Percentiles rank a stretch among this genome's conserved stretches.
Conservation (phyloP, 495 filamentous ascomycete species). For the Echria macrotheca region DNA sequence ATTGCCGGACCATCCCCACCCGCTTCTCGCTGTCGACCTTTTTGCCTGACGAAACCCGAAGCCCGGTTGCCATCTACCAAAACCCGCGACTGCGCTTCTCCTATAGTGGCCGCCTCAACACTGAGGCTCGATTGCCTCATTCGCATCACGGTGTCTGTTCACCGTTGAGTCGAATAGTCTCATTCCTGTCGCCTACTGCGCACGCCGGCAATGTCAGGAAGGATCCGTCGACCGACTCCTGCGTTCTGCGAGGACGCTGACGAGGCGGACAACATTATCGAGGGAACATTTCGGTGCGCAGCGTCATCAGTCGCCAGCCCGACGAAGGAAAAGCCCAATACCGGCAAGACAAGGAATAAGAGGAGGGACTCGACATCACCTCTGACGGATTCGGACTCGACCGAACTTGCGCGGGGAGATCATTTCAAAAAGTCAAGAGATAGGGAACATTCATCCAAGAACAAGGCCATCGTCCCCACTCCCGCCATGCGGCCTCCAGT, state of each 20-base stretch:
- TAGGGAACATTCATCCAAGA: slow-evolving; percentile 24
- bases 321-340: slow-evolving; percentile 42
- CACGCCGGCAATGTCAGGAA: slow-evolving; percentile 28
- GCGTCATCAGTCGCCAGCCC: slow-evolving; percentile 27
- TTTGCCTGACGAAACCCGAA: not conserved
- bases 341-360: slow-evolving; percentile 34
- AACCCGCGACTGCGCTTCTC: slow-evolving; percentile 8
- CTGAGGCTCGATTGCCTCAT: slow-evolving; percentile 28
- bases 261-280: slow-evolving; percentile 35
- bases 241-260: slow-evolving; percentile 49
- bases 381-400: slow-evolving; percentile 42
- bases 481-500: slow-evolving; percentile 18
- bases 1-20: slow-evolving; percentile 10
- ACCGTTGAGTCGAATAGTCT: slow-evolving; percentile 3
- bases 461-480: slow-evolving; percentile 26
- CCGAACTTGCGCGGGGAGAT: slow-evolving; percentile 28
- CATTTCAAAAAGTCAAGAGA: slow-evolving; percentile 26
- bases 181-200: no score
- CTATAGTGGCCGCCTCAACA: slow-evolving; percentile 22
- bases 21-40: not conserved
- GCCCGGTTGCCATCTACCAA: slow-evolving; percentile 3
- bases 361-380: slow-evolving; percentile 32
- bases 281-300: slow-evolving; percentile 36
- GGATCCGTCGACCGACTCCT: slow-evolving; percentile 16
- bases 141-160: slow-evolving; percentile 8